Evolutionary conservation across 2,329 filamentous ascomycete species (phyloP).

Genomic region (Cytospora paraplurivora): DNA sequence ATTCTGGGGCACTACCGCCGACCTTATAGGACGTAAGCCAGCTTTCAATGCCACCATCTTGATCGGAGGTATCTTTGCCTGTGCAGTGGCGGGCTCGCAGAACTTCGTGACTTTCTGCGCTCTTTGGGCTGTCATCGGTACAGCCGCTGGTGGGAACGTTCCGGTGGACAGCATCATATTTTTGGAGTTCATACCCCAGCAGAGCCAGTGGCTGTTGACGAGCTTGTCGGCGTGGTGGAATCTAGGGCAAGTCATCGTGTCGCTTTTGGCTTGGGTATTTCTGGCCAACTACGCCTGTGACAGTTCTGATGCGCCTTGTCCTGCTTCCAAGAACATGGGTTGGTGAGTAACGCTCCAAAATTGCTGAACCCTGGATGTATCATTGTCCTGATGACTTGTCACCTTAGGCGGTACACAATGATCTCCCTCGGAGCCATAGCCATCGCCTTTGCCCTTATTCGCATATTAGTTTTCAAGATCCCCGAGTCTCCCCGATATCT

Average conservation of each 20-base stretch:
- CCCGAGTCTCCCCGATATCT: conserved; percentile 51
- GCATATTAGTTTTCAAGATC: conserved; percentile 51
- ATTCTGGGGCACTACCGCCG: conserved; percentile 47
- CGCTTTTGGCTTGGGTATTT: conserved; percentile 49
- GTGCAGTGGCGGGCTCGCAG: conserved; percentile 57
- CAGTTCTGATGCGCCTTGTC: conserved; percentile 40
- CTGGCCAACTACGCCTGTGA: conserved; percentile 46
- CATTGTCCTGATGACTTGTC: not conserved
- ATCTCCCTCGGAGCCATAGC: conserved; percentile 49
- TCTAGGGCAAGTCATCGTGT: conserved; percentile 51
- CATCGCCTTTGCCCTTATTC: conserved; percentile 46
- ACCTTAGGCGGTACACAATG: conserved; percentile 44
- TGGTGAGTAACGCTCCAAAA: conserved; percentile 38
- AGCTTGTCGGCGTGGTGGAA: conserved; percentile 54
- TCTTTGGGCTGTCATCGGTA: conserved; percentile 54
- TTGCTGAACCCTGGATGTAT: no score
- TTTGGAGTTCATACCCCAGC: conserved; percentile 52
- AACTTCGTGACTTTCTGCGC: conserved; percentile 59
- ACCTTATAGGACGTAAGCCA: conserved; percentile 45
- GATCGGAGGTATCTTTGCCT: conserved; percentile 55
- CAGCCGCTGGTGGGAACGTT: conserved; percentile 50
- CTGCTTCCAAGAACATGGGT: conserved; percentile 49
- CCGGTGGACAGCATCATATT: conserved; percentile 56
- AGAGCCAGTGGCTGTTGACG: conserved; percentile 51
- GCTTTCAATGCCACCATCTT: conserved; percentile 50